These are phyloP conservation scores for Chimonanthus praecox DNA, from an alignment of 164 flowering plant species.

Conservation along the genomic window DNA sequence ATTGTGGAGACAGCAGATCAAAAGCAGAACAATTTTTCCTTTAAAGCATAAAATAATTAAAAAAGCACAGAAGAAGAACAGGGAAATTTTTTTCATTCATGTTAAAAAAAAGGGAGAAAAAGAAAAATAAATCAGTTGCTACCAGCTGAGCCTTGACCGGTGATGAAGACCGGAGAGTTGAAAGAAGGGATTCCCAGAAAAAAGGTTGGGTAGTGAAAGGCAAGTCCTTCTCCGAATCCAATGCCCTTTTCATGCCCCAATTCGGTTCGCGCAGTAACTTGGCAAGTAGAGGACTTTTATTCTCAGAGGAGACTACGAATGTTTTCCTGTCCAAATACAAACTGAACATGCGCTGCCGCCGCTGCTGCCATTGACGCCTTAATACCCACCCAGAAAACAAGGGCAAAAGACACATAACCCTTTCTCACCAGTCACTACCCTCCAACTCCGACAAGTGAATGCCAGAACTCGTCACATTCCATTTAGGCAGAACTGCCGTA, in stretches of 20 bases:
- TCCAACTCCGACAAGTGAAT: too few relatives aligned
- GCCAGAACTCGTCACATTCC: too few relatives aligned
- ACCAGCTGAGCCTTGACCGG: slow-evolving; percentile 37
- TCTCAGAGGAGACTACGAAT: slow-evolving; percentile 1
- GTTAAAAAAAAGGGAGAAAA: neutral
- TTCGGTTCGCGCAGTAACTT: slow-evolving; percentile 30
- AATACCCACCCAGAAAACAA: neutral
- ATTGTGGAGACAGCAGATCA: too few relatives aligned
- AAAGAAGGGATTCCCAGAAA: slow-evolving; percentile 31
- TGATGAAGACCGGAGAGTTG: slow-evolving; percentile 31
- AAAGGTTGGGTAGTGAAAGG: slow-evolving; percentile 13
- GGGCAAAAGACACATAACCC: neutral
- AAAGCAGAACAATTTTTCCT: too few relatives aligned
- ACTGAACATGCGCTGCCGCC: neutral
- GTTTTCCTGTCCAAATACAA: neutral
- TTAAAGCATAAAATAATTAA: too few relatives aligned
- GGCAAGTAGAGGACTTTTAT: slow-evolving; percentile 11
- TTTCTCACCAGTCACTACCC: too few relatives aligned
- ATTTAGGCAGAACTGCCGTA: too few relatives aligned
- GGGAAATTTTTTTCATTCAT: neutral
- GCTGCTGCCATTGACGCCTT: slow-evolving; percentile 1
- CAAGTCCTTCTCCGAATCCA: slow-evolving; percentile 22
- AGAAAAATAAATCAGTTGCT: neutral
- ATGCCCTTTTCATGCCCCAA: slow-evolving; percentile 26
- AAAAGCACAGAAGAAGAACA: too few relatives aligned